A percentile compares a stretch with the other conserved stretches of the same genome.
phyloP scores from a whole-genome alignment of 2,329 filamentous ascomycete species.

The Diaporthe amygdali region DNA sequence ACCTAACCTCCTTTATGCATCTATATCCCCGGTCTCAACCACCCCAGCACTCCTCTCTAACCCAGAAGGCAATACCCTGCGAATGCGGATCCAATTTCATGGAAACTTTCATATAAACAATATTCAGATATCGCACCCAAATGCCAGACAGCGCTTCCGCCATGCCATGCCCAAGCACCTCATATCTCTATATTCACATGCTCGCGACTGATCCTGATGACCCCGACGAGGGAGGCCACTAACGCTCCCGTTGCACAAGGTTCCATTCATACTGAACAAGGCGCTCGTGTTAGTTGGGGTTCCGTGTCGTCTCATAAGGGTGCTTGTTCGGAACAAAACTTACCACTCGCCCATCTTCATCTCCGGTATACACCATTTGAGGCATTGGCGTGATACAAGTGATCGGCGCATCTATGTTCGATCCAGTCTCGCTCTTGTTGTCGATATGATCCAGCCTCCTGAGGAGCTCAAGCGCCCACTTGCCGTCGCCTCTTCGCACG shows the following conservation, averaged over 20 bases:
- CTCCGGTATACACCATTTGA: conserved; percentile 87
- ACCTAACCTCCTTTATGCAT: not conserved
- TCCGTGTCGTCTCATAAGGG: not conserved
- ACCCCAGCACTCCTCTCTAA: not conserved
- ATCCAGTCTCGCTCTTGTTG: conserved; percentile 62
- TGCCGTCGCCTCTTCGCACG: conserved; percentile 59
- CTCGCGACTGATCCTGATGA: not conserved
- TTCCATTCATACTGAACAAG: conserved; percentile 66
- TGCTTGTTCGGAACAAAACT: conserved; percentile 42
- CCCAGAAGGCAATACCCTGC: not conserved
- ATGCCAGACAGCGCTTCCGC: not conserved
- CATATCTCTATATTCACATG: not conserved
- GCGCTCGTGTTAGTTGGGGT: not conserved
- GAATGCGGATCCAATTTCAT: not conserved
- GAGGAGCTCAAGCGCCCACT: conserved; percentile 79
- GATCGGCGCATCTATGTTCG: conserved; percentile 71
- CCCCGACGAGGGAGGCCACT: conserved; percentile 29
- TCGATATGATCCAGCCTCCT: conserved; percentile 84
- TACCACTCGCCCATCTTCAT: conserved; percentile 91
- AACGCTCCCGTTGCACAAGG: conserved; percentile 61
- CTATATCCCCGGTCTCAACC: not conserved
- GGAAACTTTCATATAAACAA: conserved; percentile 1
- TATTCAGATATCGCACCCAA: not conserved
- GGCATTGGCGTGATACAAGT: conserved; percentile 87
- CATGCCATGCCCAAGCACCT: not conserved